Base-by-base conservation (phyloP, 176 grass and related monocot species). In the Aegilops tauschii region DNA sequence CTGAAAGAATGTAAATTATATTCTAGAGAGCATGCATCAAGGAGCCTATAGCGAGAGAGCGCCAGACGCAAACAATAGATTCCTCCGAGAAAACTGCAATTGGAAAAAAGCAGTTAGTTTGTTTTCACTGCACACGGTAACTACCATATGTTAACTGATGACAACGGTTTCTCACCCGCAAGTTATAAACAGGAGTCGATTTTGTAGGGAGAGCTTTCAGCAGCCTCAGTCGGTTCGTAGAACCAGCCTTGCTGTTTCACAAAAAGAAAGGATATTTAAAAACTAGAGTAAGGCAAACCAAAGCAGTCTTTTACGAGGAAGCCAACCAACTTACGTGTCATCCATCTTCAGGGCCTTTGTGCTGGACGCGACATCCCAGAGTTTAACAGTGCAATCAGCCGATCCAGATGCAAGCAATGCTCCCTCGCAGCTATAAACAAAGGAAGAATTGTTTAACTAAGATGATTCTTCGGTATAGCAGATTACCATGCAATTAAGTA, bases 391-490 rank as follows among this genome's bases (percentile, higher is more conserved):
- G 87, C 93, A 94, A 71, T 98, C 96, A 6, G 92, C 96, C 18
- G 96, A 94, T 84, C 93, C 96, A 50, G 96, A 98, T 68, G 96
- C 93, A 92, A 98, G 93, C 77, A 98, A 86, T 54, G 96, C 88
- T 72, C 96, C 93, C 88, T 96, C 96, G 77, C 92, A 95, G 73
- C 96, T 98, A 83, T 76, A 49, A 54, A 69, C 20, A 75, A 82
- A 28, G 78, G 34, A 14, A 66, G 34, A 54, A 70, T 40, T 59
- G 18, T 54, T 65, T 84, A 37, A 69, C 25, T 54, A 72, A 29
- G 35, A 36, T 36, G 35, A 36, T 36, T 36, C 35, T 36, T 36
- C 7, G 35, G 35, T 5, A 12, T n/a, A 58, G 35, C 8, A 40
- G 37, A 35, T 47, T 47, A 44, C 21, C 21, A 73, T 28, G 25